Base-by-base conservation (phyloP, 495 filamentous ascomycete species). In the Cairneyella variabilis region DNA sequence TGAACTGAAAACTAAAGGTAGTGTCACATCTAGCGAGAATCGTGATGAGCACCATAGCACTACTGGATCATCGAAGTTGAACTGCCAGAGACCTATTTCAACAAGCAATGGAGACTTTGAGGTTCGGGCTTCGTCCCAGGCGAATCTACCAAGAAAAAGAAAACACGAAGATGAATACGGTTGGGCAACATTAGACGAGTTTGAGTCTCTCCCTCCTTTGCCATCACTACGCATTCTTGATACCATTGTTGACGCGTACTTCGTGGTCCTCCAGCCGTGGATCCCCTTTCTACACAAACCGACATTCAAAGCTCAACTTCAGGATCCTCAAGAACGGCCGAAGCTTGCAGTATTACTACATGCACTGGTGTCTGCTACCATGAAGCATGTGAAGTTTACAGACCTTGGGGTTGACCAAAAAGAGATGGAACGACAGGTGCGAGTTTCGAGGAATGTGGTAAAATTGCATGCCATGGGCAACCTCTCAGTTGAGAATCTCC, bases 221-320 rank as follows among this genome's bases (percentile, higher is more conserved):
- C 55, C 32, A 42, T 26, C 28, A 20, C 6, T 51, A 6, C 30
- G 48, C 14, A 37, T 67, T 2, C 46, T 69, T 8, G 53, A 63
- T 22, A 43, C 60, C 41, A 52, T 62, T 2, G 50, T 70, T 3
- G 60, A 67, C 25, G 44, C 57, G 12, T 67, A 71, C 51, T 72
- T 71, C 42, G 39, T 23, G 10, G 36, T 51, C 0, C 51, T 66
- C 7, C 70, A 72, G 36, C 70, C 59, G 14, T 71, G 68, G 68
- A 68, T 66, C 21, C 70, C 70, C n/a, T 63, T 71, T 17, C 40
- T 72, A 12, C 70, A 72, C 37, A 60, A 65, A 41, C 57, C 44
- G 9, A 51, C 57, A 20, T 68, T 72, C 45, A 61, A 58, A 1
- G 43, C 37, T 28, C 44, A 60, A 23, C 37, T 69, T 16, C 39